Base-by-base conservation (phyloP, 140 eudicot genomes). In the Bidens hawaiensis region DNA sequence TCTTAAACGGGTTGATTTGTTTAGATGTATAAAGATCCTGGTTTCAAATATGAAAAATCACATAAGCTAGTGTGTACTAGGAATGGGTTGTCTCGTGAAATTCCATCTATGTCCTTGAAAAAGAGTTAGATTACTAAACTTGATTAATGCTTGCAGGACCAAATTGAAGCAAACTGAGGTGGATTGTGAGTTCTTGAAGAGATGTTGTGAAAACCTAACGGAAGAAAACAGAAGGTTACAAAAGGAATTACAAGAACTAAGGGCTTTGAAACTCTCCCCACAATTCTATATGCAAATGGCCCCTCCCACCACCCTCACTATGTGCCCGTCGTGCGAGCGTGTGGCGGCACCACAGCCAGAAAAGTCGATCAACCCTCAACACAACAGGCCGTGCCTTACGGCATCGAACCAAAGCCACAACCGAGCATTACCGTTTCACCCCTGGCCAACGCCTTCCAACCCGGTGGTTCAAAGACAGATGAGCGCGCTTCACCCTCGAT, bases 211-310 rank as follows among this genome's bases (percentile, higher is more conserved):
- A 72, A 80, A 75, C 59, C 36, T 87, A 46, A 87, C 95, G 0
- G 95, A 87, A 26, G 93, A 87, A 56, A 87, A 87, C 76, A 65
- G 95, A 61, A 65, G 91, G 77, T 56, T 87, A 60, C 95, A 83
- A 27, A 87, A 87, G 71, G 95, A 87, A 38, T 85, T 87, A 22
- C 93, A 83, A 53, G 95, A 87, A 62, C 43, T 87, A 58, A 23
- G 93, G 27, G 81, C 93, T 17, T 74, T 87, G 16, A 87, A 87
- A 57, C 63, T 84, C 9, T 87, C 95, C 13, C 95, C 95, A 2
- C 95, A 87, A 70, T 87, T 87, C 73, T 87, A 87, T 73, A 87
- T 87, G 95, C 95, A 87, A 46, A 83, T 87, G 95, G 76, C 89
- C 18, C 95, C 95, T 25, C 95, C 95, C 3, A 87, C 95, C 5